Evolutionary conservation across 2,329 filamentous ascomycete species (phyloP), one percentile per base, ranked within the genome.

Genomic region (Aspergillus sp.): DNA sequence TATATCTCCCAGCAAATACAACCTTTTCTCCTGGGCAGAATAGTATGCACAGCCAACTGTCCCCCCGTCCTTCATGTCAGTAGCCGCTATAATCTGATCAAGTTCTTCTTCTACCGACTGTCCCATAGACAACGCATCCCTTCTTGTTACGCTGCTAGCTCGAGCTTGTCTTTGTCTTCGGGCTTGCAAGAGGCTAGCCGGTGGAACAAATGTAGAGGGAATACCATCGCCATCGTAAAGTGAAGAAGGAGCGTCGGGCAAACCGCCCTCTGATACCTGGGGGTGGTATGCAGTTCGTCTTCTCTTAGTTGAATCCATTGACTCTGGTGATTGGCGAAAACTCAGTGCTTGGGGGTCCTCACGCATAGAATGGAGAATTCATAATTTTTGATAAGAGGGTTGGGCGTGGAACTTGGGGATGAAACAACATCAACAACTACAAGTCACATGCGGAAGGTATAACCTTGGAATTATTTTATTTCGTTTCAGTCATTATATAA

Each of bases 1-100:
- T 9, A 90, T 81, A 64, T 97, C 93, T 69, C 93, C 87, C 69
- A 96, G 86, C 44, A 96, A 80, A 58, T 84, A 88, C 3, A 97
- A 74, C 37, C 81, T 85, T 66, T 90, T 87, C 40, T 91, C 85
- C 24, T 82, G 77, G 5, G 87, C 86, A 47, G 88, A 79, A 69
- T 93, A 96, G 69, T 93, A 96, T 46, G 90, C 88, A 71, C 92
- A 97, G 0, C 93, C 93, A 17, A 96, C 80, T 0, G 83, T 86
- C 1, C 84, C 86, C 30, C 84, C 82, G n/a, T 87, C 83, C 61
- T 83, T 86, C 70, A 93, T 80, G 58, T 96, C 87, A 22, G 96
- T 78, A 1, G 91, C 90, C 86, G 96, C 90, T 57, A 96, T 83
- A 24, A 91, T 76, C 68, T 95, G 90, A 56, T 84, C 83, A 39